phyloP scores from a whole-genome alignment of 2,329 filamentous ascomycete genomes.

The Penicillium sp. region DNA sequence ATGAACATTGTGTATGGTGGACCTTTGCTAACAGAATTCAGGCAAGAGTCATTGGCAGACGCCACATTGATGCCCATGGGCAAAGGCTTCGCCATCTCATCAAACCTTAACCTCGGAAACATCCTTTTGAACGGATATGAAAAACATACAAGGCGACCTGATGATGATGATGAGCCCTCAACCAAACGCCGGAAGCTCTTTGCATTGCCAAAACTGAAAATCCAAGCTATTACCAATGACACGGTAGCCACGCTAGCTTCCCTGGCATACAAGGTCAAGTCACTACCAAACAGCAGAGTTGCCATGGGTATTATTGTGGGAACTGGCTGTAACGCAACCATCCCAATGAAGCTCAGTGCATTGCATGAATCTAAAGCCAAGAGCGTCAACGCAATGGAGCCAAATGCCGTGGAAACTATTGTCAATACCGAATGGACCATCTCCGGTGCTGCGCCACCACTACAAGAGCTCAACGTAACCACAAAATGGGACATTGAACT shows the following conservation, averaged over 20 bases:
- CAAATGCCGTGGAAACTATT: constrained; percentile 63
- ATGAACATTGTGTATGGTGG: not conserved
- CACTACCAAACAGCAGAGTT: constrained; percentile 61
- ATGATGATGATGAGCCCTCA: constrained; percentile 42
- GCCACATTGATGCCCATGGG: constrained; percentile 59
- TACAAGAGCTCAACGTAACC: constrained; percentile 60
- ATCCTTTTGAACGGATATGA: constrained; percentile 56
- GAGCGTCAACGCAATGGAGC: constrained; percentile 48
- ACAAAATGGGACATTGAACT: constrained; percentile 69
- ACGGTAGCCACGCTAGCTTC: constrained; percentile 77
- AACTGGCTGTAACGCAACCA: constrained; percentile 78
- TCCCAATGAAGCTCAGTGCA: constrained; percentile 64
- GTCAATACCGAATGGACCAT: constrained; percentile 87
- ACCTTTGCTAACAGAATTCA: constrained; percentile 25
- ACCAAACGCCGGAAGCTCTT: constrained; percentile 47
- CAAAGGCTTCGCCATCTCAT: constrained; percentile 58
- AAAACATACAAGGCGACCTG: constrained; percentile 47
- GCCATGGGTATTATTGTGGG: constrained; percentile 80
- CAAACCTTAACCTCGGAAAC: constrained; percentile 54
- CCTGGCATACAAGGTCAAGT: constrained; percentile 69
- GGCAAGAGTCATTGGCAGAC: constrained; percentile 54
- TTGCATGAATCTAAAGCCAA: constrained; percentile 64
- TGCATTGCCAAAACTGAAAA: constrained; percentile 63
- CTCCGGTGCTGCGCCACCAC: constrained; percentile 67
- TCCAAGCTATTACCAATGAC: constrained; percentile 78